A percentile compares a stretch with the other conserved stretches of the same genome.
Evolutionary conservation across 169 alveolate species (phyloP).

Genomic region (Perkinsus marinus): DNA sequence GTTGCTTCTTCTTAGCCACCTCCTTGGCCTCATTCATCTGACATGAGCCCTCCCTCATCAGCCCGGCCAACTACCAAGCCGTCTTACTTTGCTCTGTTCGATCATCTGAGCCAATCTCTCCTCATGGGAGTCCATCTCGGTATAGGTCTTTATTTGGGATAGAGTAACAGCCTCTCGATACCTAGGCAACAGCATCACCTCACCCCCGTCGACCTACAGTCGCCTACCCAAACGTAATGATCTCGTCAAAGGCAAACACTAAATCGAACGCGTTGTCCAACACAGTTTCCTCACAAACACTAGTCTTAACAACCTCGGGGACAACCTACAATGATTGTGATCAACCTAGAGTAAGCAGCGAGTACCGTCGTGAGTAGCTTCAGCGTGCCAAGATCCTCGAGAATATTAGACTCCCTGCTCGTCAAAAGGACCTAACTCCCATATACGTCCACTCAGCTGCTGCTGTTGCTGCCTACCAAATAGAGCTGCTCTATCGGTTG

Average conservation of each 20-base stretch:
- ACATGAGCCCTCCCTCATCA: background rate
- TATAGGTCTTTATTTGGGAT: slow-evolving; percentile 62
- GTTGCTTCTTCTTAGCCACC: background rate
- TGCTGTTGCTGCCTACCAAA: slow-evolving; percentile 27
- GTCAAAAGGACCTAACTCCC: slow-evolving; percentile 43
- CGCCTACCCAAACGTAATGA: slow-evolving; percentile 50
- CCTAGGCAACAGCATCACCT: no score
- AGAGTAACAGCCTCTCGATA: slow-evolving; percentile 61
- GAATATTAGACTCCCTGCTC: slow-evolving; percentile 59
- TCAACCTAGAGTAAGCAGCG: background rate
- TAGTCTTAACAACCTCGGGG: slow-evolving; percentile 35
- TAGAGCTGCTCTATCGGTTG: slow-evolving; percentile 67
- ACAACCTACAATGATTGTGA: background rate
- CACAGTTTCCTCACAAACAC: slow-evolving; percentile 54
- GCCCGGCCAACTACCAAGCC: no score
- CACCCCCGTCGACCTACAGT: background rate
- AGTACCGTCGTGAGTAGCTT: slow-evolving; percentile 55
- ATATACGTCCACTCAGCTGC: background rate
- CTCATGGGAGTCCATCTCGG: slow-evolving; percentile 78
- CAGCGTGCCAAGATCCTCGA: slow-evolving; percentile 70
- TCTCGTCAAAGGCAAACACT: slow-evolving; percentile 70
- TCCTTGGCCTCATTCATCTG: background rate
- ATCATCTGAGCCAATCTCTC: slow-evolving; percentile 30
- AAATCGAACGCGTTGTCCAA: slow-evolving; percentile 59
- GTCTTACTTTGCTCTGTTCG: background rate